Evolutionary conservation across 345 rosid species (phyloP).

Genomic region (Boechera retrofracta): DNA sequence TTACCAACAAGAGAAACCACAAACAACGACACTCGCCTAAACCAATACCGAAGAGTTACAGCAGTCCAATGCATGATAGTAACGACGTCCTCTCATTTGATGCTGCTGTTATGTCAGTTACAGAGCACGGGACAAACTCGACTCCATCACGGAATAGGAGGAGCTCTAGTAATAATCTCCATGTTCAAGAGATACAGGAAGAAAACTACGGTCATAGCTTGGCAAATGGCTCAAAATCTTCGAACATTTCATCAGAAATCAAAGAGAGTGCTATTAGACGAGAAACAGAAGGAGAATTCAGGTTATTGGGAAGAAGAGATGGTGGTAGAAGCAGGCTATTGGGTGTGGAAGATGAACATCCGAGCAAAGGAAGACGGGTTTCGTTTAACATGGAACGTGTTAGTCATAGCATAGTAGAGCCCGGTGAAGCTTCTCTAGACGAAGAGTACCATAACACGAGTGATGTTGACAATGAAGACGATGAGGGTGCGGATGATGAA

Average conservation of each 20-base stretch:
- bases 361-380: constrained; percentile 79
- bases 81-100: constrained; percentile 75
- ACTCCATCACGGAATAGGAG: constrained; percentile 43
- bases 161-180: constrained; percentile 39
- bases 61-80: constrained; percentile 73
- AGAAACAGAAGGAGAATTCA: constrained; percentile 94
- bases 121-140: constrained; percentile 57
- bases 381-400: constrained; percentile 81
- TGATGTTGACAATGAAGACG: constrained; percentile 47
- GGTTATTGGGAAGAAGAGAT: constrained; percentile 84
- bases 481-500: constrained; percentile 65
- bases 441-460: constrained; percentile 53
- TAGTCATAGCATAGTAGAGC: constrained; percentile 51
- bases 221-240: constrained; percentile 36
- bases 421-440: constrained; percentile 62
- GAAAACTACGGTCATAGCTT: constrained; percentile 45
- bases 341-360: constrained; percentile 79
- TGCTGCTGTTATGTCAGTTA: constrained; percentile 71
- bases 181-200: constrained; percentile 66
- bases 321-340: constrained; percentile 68
- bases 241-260: constrained; percentile 52
- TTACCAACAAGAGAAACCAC: constrained; percentile 64
- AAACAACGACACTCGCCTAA: constrained; percentile 50
- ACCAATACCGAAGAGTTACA: constrained; percentile 64
- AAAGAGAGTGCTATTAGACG: constrained; percentile 95